Evolutionary conservation across 2,329 filamentous ascomycete species (phyloP).

Genomic region (Sclerotinia sclerotiorum): DNA sequence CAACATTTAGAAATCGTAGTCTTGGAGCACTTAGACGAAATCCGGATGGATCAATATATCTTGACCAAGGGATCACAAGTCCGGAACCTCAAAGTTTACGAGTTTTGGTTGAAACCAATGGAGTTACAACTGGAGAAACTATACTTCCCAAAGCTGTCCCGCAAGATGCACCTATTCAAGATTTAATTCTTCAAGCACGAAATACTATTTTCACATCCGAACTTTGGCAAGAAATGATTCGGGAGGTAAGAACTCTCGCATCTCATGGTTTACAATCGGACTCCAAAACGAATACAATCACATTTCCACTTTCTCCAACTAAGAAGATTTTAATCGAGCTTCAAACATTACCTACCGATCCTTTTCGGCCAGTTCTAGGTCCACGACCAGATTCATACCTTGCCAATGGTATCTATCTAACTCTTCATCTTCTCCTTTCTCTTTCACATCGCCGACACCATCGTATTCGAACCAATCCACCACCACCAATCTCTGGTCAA

Average conservation of each 20-base stretch:
- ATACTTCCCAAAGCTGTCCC: constrained; percentile 52
- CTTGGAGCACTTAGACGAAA: constrained; percentile 75
- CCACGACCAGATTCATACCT: constrained; percentile 48
- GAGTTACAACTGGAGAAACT: constrained; percentile 58
- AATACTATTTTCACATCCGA: constrained; percentile 83
- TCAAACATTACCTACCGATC: constrained; percentile 53
- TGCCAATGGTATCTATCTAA: constrained; percentile 65
- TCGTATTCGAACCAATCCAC: constrained; percentile 64
- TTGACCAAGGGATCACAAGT: constrained; percentile 60
- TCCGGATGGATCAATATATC: constrained; percentile 69
- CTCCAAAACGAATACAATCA: constrained; percentile 54
- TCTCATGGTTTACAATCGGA: constrained; percentile 65
- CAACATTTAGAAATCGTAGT: constrained; percentile 66
- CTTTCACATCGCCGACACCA: constrained; percentile 78
- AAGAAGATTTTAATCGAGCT: constrained; percentile 68
- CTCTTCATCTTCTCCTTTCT: constrained; percentile 73
- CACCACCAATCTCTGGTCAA: constrained; percentile 52
- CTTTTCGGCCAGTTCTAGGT: constrained; percentile 41
- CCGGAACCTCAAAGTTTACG: constrained; percentile 60
- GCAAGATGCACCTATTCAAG: constrained; percentile 61
- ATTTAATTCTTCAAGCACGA: constrained; percentile 70
- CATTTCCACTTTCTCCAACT: constrained; percentile 53
- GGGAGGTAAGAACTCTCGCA: constrained; percentile 73
- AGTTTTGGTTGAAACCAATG: constrained; percentile 62
- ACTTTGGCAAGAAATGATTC: constrained; percentile 83